phyloP scores from a whole-genome alignment of 225 moss, liverwort and hornwort genomes.

The Physcomitrellopsis africana region DNA sequence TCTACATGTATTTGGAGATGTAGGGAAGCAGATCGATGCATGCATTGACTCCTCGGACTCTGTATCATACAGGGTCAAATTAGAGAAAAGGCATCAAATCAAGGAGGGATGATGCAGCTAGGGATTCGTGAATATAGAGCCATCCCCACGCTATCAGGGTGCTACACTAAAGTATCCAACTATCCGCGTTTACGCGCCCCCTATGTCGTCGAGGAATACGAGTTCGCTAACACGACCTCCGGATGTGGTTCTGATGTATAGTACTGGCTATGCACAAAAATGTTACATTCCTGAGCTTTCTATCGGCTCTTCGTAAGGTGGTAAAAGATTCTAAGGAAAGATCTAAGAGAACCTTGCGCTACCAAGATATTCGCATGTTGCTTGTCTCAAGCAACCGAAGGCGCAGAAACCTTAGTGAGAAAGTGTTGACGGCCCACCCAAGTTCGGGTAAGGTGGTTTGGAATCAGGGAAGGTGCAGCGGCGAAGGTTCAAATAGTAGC shows the following conservation, averaged over 20 bases:
- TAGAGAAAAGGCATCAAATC: constrained; percentile 47
- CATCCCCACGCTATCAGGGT: constrained; percentile 36
- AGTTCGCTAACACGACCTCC: constrained; percentile 21
- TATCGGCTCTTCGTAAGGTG: no score
- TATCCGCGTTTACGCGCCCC: constrained; percentile 20
- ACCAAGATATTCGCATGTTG: constrained; percentile 6
- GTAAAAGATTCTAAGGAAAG: no score
- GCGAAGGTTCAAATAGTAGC: constrained; percentile 1
- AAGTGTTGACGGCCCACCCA: not conserved
- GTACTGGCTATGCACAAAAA: no score
- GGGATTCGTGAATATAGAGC: constrained; percentile 43
- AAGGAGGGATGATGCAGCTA: constrained; percentile 50
- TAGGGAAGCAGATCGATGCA: constrained; percentile 65
- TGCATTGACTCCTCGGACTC: constrained; percentile 74
- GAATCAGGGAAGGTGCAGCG: constrained; percentile 1
- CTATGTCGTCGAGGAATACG: constrained; percentile 8
- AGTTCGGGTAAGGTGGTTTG: constrained; percentile 3
- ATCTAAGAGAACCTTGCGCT: constrained; percentile 16
- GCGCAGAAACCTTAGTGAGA: not conserved
- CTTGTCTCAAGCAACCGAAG: constrained; percentile 19
- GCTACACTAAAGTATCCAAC: constrained; percentile 33
- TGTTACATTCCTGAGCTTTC: no score
- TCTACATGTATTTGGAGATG: constrained; percentile 73
- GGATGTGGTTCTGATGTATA: not conserved
- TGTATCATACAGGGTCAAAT: constrained; percentile 64